These are phyloP conservation scores for Hysterangium stoloniferum DNA, from an alignment of 768 basidiomycete genomes.

Conservation along the genomic window DNA sequence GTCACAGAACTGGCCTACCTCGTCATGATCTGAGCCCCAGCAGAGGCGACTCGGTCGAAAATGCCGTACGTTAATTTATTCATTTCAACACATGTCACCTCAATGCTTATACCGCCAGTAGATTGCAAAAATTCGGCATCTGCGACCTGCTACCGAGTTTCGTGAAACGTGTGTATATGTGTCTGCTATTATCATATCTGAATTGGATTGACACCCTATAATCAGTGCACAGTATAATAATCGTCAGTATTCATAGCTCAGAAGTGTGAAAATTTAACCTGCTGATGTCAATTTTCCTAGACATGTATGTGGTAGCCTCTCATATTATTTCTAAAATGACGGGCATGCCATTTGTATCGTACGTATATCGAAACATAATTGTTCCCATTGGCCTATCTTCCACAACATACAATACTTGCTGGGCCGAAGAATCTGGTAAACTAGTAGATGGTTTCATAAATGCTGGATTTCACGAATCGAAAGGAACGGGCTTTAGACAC, in stretches of 20 bases:
- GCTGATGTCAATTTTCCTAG: not conserved
- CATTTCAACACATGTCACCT: not conserved
- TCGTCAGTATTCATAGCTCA: too few species aligned
- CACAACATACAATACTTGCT: conserved; percentile 30
- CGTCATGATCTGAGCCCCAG: conserved; percentile 29
- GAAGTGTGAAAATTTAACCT: too few species aligned
- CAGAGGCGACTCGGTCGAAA: conserved; percentile 21
- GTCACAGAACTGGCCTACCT: conserved; percentile 34
- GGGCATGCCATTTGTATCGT: conserved; percentile 28
- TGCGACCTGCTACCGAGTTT: not conserved
- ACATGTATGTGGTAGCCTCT: not conserved
- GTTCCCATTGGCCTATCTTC: conserved; percentile 32
- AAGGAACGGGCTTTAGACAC: conserved; percentile 20
- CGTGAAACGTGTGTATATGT: not conserved
- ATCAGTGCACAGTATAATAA: not conserved
- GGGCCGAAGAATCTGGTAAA: conserved; percentile 26
- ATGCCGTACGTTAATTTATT: conserved; percentile 16
- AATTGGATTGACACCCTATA: not conserved
- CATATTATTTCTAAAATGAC: conserved; percentile 27
- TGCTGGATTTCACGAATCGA: conserved; percentile 25
- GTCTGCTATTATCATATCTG: not conserved
- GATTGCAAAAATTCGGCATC: not conserved
- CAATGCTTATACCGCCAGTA: too few species aligned
- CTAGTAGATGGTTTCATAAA: conserved; percentile 14
- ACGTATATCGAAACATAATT: conserved; percentile 36